Base-by-base conservation (phyloP, 2,329 filamentous ascomycete species). In the Gyromitra esculenta region DNA sequence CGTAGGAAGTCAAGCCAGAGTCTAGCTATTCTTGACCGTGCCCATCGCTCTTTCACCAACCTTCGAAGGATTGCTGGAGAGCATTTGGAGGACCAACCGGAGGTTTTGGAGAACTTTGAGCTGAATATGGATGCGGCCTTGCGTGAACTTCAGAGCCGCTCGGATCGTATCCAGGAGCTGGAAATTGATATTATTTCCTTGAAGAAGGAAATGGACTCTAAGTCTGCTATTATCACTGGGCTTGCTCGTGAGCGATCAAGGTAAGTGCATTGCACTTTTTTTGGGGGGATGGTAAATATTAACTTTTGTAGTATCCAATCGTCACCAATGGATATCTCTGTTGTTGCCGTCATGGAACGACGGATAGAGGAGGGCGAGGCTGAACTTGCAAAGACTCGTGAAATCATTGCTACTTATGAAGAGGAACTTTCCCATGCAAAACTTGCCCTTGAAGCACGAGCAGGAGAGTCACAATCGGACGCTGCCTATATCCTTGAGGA, bases 201-300 rank as follows among this genome's bases (percentile, higher is more conserved):
- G 25, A 96, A 93, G 86, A 97, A 94, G 85, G 96, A 99, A 83
- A 97, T 98, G 91, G 96, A 99, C 82, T 91, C 89, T 78, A 99
- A 99, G 88, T 94, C 95, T 86, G 92, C 93, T 39, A 94, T 99
- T 82, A 98, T 99, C 80, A 93, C 93, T 39, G 96, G 96, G 5
- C 87, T 99, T 78, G 97, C 96, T 2, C 91, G 96, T 69, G 96
- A 99, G 84, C 88, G 96, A 75, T 95, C 93, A 1, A 97, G 94
- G 84, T 87, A 66, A 21, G 50, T n/a, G 18, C 9, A 62, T 13
- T 52, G 15, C n/a, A 25, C 25, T 3, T 50, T 45, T 11, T 18
- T 52, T 54, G n/a, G 18, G 11, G 48, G 15, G 97, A 5, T 85
- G 93, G 95, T 31, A 82, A 21, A 5, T 88, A 87, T 83, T 87